A percentile compares a stretch with the other conserved stretches of the same genome.
phyloP scores from a whole-genome alignment of 2,329 filamentous ascomycete genomes.

The Pleochaeta shiraiana region DNA sequence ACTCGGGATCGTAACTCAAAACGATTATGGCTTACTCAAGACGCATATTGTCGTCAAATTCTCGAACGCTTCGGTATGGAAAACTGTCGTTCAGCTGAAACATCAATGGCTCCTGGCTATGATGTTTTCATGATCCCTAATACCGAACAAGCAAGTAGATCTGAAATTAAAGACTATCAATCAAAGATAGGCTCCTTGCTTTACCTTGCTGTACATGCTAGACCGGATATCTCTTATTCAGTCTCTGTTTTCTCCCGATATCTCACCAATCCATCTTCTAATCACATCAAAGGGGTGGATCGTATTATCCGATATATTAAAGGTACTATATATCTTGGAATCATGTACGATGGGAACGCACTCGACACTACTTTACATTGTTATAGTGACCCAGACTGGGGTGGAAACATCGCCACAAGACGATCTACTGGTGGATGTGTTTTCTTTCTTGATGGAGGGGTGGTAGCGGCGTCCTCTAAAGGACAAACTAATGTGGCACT shows the following conservation, averaged over 20 bases:
- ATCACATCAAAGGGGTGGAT: neutral
- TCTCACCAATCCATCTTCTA: neutral
- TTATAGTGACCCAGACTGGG: neutral
- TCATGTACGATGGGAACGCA: too few species aligned
- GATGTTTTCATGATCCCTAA: too few species aligned
- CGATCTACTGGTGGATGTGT: neutral
- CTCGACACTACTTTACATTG: neutral
- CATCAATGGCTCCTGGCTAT: neutral
- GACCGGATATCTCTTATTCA: too few species aligned
- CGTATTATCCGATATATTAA: too few species aligned
- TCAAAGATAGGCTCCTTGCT: too few species aligned
- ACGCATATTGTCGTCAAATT: neutral
- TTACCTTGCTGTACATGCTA: too few species aligned
- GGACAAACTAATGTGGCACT: too few species aligned
- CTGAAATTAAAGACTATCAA: too few species aligned
- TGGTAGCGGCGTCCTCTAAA: neutral
- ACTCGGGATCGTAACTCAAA: neutral
- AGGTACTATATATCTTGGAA: neutral
- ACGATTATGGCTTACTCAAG: neutral
- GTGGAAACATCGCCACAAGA: neutral
- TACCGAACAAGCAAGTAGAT: too few species aligned
- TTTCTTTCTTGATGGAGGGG: neutral
- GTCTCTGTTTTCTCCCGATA: neutral
- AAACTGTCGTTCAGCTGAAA: neutral
- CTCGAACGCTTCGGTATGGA: neutral